A percentile compares a stretch with the other conserved stretches of the same genome.
Evolutionary conservation across 257 asterid species (phyloP).

Genomic region (Leonotis leonurus): DNA sequence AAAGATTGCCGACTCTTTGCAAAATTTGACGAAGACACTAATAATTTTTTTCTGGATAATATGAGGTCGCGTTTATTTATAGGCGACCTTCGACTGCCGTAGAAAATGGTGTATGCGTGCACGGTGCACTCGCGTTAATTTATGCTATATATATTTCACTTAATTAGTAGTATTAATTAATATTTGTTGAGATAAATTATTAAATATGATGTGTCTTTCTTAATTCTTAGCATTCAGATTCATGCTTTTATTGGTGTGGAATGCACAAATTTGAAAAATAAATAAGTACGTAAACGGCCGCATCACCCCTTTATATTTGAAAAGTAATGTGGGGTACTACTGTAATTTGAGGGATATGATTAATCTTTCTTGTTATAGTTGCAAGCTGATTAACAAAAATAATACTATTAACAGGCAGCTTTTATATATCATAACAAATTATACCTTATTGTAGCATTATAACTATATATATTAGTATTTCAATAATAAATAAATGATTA

Average conservation of each 20-base stretch:
- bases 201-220: neutral
- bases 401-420: no score
- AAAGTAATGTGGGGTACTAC: no score
- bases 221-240: neutral
- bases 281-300: neutral
- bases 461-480: no score
- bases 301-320: neutral
- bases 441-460: no score
- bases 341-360: no score
- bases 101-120: constrained; percentile 21
- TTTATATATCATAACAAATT: no score
- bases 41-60: neutral
- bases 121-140: neutral
- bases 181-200: no score
- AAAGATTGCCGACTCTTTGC: neutral
- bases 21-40: neutral
- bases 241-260: neutral
- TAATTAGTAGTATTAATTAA: neutral
- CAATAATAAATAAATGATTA: no score
- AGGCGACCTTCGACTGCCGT: neutral
- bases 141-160: neutral
- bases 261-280: neutral
- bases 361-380: no score
- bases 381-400: no score
- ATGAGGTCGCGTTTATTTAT: constrained; percentile 4